Percentiles rank a stretch among this genome's conserved stretches.
These are phyloP conservation scores for Rhododendron mucronatum DNA, from an alignment of 148 eudicot genomes.

Conservation along the genomic window DNA sequence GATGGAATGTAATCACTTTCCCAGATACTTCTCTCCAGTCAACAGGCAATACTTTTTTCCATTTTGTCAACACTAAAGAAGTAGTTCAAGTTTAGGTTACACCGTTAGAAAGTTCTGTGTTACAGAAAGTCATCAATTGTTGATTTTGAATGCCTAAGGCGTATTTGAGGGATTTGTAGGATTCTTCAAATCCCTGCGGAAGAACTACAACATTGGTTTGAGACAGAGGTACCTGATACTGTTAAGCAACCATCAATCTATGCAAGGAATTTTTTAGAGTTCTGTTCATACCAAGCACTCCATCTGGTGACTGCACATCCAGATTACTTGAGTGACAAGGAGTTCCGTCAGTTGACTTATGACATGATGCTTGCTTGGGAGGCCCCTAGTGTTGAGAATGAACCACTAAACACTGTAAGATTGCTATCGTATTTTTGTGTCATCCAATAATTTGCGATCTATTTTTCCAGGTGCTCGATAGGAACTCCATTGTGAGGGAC, in stretches of 20 bases:
- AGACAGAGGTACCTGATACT: constrained; percentile 37
- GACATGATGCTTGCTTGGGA: constrained; percentile 97
- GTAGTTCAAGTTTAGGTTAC: background rate
- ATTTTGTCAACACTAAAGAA: background rate
- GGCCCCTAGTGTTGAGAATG: constrained; percentile 40
- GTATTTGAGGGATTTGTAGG: constrained; percentile 34
- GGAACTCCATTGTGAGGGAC: background rate
- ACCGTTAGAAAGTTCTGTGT: background rate
- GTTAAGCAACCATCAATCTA: constrained; percentile 29
- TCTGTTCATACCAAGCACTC: constrained; percentile 61
- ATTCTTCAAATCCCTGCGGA: constrained; percentile 43
- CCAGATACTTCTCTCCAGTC: background rate
- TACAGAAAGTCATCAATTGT: background rate
- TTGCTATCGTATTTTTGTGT: background rate
- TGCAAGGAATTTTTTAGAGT: constrained; percentile 62
- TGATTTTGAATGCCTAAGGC: background rate
- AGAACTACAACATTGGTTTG: constrained; percentile 51
- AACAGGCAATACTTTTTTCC: background rate
- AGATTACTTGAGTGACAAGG: constrained; percentile 59
- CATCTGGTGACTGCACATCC: constrained; percentile 31
- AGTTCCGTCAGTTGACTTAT: constrained; percentile 59
- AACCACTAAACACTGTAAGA: constrained; percentile 39
- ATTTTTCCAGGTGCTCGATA: background rate
- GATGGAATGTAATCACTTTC: background rate
- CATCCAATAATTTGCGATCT: background rate